phyloP scores from a whole-genome alignment of 2,329 filamentous ascomycete species.

The Sarocladium brachiariae region DNA sequence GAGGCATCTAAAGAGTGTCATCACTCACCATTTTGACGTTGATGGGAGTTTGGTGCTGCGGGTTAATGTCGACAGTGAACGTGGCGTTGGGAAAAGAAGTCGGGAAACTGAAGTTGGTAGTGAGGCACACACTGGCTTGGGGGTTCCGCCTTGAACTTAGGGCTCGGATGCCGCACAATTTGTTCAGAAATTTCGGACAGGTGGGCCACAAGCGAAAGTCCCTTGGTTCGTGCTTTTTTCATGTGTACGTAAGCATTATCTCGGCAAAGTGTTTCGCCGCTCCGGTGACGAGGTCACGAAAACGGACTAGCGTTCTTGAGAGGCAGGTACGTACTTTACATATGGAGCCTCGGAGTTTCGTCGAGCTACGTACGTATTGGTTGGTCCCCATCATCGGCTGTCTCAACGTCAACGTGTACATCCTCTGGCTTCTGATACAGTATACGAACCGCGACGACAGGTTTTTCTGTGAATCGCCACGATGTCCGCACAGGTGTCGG shows the following conservation, averaged over 20 bases:
- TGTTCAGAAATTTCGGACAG: conserved; percentile 7
- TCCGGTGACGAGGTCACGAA: background rate
- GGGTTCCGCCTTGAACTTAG: conserved; percentile 5
- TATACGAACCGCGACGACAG: too few species aligned
- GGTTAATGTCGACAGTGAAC: conserved; percentile 7
- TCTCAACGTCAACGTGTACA: background rate
- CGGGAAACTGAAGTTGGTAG: conserved; percentile 3
- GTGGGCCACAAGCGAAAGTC: background rate
- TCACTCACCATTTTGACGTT: conserved; percentile 10
- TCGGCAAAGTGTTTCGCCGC: background rate
- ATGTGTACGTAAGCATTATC: conserved; percentile 1
- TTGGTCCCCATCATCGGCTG: background rate
- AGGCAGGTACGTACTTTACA: background rate
- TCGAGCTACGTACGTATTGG: background rate
- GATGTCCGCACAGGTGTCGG: conserved; percentile 28
- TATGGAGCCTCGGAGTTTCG: background rate
- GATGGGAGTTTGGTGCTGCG: conserved; percentile 10
- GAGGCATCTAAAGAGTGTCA: background rate
- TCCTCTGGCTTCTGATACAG: too few species aligned
- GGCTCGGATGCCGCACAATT: conserved; percentile 8
- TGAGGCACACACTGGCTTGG: background rate
- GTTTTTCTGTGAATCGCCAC: too few species aligned
- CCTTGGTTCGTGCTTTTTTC: background rate
- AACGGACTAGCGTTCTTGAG: background rate
- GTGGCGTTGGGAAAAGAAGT: conserved; percentile 9